Evolutionary conservation across 176 grass and related monocot genomes (phyloP).

Genomic region (Eleusine coracana): DNA sequence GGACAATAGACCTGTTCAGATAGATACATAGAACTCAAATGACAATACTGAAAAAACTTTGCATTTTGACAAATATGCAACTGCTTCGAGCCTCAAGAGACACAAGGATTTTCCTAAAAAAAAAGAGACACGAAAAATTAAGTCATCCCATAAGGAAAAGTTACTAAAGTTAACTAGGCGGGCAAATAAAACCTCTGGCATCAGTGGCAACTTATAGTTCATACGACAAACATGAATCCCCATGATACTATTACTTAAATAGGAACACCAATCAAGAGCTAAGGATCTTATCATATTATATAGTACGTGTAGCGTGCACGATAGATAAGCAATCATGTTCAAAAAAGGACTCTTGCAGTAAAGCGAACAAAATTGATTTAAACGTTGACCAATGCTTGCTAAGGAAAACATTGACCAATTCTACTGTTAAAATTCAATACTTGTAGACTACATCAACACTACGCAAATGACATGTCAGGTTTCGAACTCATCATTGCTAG

Average conservation of each 20-base stretch:
- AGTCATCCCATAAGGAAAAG: neutral
- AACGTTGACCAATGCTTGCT: neutral
- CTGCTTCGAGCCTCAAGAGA: neutral
- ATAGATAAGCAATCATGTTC: slow-evolving; percentile 16
- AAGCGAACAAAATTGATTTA: neutral
- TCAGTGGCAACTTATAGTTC: neutral
- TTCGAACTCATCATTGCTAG: slow-evolving; percentile 19
- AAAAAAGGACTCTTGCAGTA: slow-evolving; percentile 6
- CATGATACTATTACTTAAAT: slow-evolving; percentile 18
- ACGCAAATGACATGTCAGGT: slow-evolving; percentile 24
- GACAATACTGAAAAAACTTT: neutral
- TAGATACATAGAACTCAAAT: slow-evolving; percentile 41
- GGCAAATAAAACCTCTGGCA: neutral
- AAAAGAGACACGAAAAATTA: neutral
- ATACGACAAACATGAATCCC: neutral
- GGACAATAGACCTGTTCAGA: slow-evolving; percentile 76
- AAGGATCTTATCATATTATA: neutral
- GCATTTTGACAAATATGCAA: neutral
- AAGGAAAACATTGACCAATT: neutral
- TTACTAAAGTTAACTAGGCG: neutral
- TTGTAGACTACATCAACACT: neutral
- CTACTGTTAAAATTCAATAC: neutral
- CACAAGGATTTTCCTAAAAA: neutral
- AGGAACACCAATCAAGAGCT: neutral
- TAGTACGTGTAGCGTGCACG: slow-evolving; percentile 1